Conservation (phyloP, 1,284 basidiomycete species). For the Boletus semigastroideus region DNA sequence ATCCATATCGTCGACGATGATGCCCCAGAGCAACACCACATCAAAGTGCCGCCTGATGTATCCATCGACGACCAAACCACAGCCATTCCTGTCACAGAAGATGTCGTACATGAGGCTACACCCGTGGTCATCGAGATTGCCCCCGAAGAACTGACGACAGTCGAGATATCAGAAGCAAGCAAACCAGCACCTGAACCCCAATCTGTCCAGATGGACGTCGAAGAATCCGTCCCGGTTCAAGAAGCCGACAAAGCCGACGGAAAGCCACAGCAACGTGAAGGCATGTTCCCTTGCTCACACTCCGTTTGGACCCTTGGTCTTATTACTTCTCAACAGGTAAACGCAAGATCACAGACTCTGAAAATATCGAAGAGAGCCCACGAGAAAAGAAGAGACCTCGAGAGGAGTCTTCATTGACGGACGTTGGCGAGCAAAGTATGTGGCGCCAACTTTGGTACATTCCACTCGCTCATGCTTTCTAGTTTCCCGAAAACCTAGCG, state of each 20-base stretch:
- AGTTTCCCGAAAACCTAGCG: constrained; percentile 25
- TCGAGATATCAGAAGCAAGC: constrained; percentile 12
- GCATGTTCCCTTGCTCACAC: constrained; percentile 5
- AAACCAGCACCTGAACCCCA: constrained; percentile 8
- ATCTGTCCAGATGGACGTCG: constrained; percentile 14
- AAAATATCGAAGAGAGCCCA: constrained; percentile 46
- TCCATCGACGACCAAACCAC: constrained; percentile 10
- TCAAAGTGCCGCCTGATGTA: not conserved
- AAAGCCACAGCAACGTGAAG: constrained; percentile 23
- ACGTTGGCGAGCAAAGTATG: constrained; percentile 61
- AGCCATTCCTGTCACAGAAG: constrained; percentile 16
- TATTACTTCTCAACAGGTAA: constrained; percentile 47
- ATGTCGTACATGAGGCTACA: constrained; percentile 4
- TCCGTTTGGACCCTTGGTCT: not conserved
- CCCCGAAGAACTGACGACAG: constrained; percentile 10
- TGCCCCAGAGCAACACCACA: not conserved
- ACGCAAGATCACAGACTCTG: constrained; percentile 62
- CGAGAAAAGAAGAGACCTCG: constrained; percentile 64
- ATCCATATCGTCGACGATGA: constrained; percentile 9
- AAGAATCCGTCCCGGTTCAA: constrained; percentile 14
- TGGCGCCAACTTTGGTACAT: too few species aligned
- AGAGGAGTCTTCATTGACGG: constrained; percentile 55
- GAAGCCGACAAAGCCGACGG: constrained; percentile 13
- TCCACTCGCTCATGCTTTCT: constrained; percentile 9
- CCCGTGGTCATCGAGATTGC: constrained; percentile 7